These are phyloP conservation scores for Saxophila tyrrhenica DNA, from an alignment of 495 filamentous ascomycete genomes.

Conservation along the genomic window DNA sequence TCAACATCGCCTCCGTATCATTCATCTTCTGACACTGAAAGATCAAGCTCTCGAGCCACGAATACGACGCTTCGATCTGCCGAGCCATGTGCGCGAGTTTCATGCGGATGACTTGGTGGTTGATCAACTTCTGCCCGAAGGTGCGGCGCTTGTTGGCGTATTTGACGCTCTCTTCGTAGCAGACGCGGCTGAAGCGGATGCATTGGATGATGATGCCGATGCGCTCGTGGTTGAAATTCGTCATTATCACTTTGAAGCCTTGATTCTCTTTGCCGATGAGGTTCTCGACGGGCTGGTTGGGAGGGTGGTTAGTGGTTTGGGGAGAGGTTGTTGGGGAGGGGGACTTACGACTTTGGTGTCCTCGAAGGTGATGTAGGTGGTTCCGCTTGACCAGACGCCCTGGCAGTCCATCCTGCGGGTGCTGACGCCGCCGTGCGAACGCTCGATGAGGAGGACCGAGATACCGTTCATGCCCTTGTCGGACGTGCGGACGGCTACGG, in stretches of 20 bases:
- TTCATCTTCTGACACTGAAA: slow-evolving; percentile 89
- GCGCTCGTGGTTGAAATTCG: slow-evolving; percentile 99
- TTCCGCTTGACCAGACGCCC: slow-evolving; percentile 89
- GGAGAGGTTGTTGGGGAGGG: neutral
- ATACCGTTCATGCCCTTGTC: slow-evolving; percentile 79
- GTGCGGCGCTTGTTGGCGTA: slow-evolving; percentile 94
- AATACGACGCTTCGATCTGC: slow-evolving; percentile 91
- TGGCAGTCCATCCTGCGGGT: slow-evolving; percentile 97
- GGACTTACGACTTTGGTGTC: slow-evolving; percentile 68
- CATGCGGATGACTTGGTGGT: slow-evolving; percentile 93
- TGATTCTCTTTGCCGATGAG: slow-evolving; percentile 95
- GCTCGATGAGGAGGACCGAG: slow-evolving; percentile 79
- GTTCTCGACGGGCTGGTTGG: slow-evolving; percentile 71
- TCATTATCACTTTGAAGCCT: slow-evolving; percentile 97
- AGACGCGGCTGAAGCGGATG: slow-evolving; percentile 87
- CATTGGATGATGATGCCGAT: slow-evolving; percentile 98
- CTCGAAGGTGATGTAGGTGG: slow-evolving; percentile 95
- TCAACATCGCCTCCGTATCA: slow-evolving; percentile 90
- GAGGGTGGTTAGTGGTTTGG: neutral
- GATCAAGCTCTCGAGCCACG: slow-evolving; percentile 94
- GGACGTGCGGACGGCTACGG: slow-evolving; percentile 87
- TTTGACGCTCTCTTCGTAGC: slow-evolving; percentile 90
- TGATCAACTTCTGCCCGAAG: slow-evolving; percentile 90
- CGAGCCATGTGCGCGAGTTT: slow-evolving; percentile 97
- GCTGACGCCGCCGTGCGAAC: slow-evolving; percentile 66